Base-by-base conservation (phyloP, 805 yeast species). In the Candida glaebosa region DNA sequence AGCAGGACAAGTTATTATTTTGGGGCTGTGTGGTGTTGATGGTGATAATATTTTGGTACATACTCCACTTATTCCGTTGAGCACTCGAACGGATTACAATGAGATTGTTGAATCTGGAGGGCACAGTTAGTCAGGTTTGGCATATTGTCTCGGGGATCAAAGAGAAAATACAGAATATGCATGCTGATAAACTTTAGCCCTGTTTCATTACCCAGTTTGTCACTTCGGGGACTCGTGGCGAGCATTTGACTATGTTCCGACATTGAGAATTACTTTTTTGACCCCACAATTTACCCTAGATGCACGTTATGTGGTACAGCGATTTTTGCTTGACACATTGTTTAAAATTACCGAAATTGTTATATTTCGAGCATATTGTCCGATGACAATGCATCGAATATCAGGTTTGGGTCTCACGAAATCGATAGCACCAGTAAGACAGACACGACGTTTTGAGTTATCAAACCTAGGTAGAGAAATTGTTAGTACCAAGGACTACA, bases 1-100 rank as follows among this genome's bases (percentile, higher is more conserved):
- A 76, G 51, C 84, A 87, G 58, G 98, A 91, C 60, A 89, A 89
- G 58, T 76, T 87, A 72, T 67, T 93, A 22, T 93, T 93, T 57
- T 89, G 85, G 73, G 81, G 82, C 9, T 86, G 89, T 24, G 79
- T 86, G 2, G 34, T 74, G 2, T 50, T 83, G 22, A 75, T 87
- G 62, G 57, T 90, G 42, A 68, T 82, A 10, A 65, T 78, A 18
- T 85, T 89, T 67, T 87, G 80, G 61, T 71, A 76, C 43, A 80
- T 90, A 33, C 59, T 82, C 48, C 77, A 73, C 54, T 80, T 81
- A 71, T 69, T 90, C 41, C 71, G 86, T 34, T 84, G 61, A 50
- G 10, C 37, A 28, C 17, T 26, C 18, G n/a, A 38, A 36, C 30
- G 5, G 17, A 22, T 22, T 22, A n/a, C n/a, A n/a, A n/a, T n/a